Evolutionary conservation across 1,284 basidiomycete genomes (phyloP).

Genomic region (Ustilago vetiveriae): DNA sequence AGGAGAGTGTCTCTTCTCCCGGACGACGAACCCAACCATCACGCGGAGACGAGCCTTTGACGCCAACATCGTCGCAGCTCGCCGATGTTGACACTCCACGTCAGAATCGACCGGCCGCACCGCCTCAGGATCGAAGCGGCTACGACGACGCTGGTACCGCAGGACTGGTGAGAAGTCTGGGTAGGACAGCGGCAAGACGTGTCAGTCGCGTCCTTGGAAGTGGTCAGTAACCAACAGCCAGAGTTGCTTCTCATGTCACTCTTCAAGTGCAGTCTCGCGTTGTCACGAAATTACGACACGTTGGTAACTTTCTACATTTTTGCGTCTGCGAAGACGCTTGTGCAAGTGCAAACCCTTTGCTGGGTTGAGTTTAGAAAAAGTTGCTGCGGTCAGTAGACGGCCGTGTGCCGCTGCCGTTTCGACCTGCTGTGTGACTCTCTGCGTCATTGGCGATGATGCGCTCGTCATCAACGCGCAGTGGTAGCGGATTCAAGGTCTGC

Average conservation of each 20-base stretch:
- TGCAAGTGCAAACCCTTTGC: neutral
- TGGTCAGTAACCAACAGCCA: neutral
- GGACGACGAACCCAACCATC: neutral
- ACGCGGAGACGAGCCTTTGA: constrained; percentile 7
- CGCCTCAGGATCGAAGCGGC: neutral
- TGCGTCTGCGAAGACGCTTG: neutral
- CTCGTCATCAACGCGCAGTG: neutral
- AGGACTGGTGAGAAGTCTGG: constrained; percentile 21
- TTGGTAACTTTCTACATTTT: neutral
- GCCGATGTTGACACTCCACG: constrained; percentile 24
- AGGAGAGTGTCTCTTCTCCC: constrained; percentile 19
- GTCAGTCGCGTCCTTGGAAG: constrained; percentile 30
- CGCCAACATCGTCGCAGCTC: constrained; percentile 3
- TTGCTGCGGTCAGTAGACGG: constrained; percentile 24
- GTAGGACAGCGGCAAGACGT: constrained; percentile 23
- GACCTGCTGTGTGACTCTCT: neutral
- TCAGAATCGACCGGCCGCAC: neutral
- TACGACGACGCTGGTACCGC: neutral
- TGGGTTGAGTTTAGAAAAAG: constrained; percentile 9
- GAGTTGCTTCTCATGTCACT: too few species aligned
- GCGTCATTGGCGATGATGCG: neutral
- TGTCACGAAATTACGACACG: neutral
- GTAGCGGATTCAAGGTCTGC: neutral
- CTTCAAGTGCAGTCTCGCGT: too few species aligned
- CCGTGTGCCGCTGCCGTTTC: neutral